Evolutionary conservation across 768 basidiomycete genomes (phyloP).

Genomic region (Melanogaster broomeanus): DNA sequence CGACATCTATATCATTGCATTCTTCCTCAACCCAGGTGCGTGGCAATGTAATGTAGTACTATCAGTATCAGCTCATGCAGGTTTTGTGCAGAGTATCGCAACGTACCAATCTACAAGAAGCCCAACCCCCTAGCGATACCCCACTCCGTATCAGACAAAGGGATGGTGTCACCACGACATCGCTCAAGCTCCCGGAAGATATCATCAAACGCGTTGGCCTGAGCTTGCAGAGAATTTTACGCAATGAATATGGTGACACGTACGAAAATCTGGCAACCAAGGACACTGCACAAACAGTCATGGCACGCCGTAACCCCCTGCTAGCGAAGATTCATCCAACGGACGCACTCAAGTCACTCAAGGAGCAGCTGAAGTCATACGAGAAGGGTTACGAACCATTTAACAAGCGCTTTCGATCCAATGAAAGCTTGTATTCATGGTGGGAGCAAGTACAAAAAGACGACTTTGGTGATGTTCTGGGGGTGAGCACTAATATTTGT

Average conservation of each 20-base stretch:
- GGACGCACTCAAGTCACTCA: not conserved
- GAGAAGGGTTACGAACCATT: constrained; percentile 1
- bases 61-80: not conserved
- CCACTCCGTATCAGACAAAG: not conserved
- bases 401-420: not conserved
- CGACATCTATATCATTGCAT: constrained; percentile 20
- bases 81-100: not conserved
- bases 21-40: constrained; percentile 27
- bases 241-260: not conserved
- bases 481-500: not conserved
- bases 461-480: constrained; percentile 1
- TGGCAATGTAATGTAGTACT: not conserved
- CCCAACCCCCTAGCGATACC: not conserved
- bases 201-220: not conserved
- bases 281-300: not conserved
- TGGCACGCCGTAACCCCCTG: not conserved
- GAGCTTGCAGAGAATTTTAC: not conserved
- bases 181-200: not conserved
- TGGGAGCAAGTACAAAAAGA: constrained; percentile 2
- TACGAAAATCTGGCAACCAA: not conserved
- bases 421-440: not conserved
- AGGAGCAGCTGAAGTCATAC: constrained; percentile 5
- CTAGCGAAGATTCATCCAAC: not conserved
- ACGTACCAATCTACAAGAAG: not conserved
- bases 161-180: not conserved